Conservation (phyloP, 2,329 filamentous ascomycete species). For the Aspergillus ochraceoroseus region DNA sequence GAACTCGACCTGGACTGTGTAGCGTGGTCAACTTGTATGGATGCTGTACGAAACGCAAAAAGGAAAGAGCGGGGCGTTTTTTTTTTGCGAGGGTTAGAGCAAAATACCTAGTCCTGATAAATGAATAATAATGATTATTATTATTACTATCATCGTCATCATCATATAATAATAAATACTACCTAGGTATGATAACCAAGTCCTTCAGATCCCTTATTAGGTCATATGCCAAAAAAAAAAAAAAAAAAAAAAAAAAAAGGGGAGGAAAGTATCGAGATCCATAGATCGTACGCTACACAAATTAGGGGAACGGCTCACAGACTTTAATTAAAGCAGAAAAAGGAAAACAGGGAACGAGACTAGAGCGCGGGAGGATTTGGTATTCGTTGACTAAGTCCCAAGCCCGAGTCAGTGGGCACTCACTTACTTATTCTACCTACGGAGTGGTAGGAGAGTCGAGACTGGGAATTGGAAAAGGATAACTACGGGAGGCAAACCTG, state of each 20-base stretch:
- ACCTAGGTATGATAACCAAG: too few species aligned
- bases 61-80: constrained; percentile 1
- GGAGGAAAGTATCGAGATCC: constrained; percentile 17
- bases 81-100: constrained; percentile 2
- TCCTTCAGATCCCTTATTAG: too few species aligned
- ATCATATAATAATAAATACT: too few species aligned
- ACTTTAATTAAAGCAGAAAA: constrained; percentile 14
- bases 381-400: constrained; percentile 9
- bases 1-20: too few species aligned
- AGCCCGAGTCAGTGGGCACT: constrained; percentile 10
- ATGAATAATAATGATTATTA: constrained; percentile 2
- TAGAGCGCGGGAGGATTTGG: constrained; percentile 6
- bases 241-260: constrained; percentile 5
- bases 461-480: too few species aligned
- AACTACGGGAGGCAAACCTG: too few species aligned
- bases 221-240: not conserved
- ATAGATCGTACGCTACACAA: constrained; percentile 22
- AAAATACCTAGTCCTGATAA: too few species aligned
- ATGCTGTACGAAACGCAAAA: not conserved
- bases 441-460: too few species aligned
- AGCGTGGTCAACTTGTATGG: too few species aligned
- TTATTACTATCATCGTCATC: constrained; percentile 2
- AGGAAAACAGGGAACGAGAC: constrained; percentile 1
- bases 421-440: too few species aligned
- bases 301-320: constrained; percentile 18